Evolutionary conservation across 352 stramenopile species (phyloP), one percentile per base, ranked within the genome.

Genomic region (Pythium coloratum): DNA sequence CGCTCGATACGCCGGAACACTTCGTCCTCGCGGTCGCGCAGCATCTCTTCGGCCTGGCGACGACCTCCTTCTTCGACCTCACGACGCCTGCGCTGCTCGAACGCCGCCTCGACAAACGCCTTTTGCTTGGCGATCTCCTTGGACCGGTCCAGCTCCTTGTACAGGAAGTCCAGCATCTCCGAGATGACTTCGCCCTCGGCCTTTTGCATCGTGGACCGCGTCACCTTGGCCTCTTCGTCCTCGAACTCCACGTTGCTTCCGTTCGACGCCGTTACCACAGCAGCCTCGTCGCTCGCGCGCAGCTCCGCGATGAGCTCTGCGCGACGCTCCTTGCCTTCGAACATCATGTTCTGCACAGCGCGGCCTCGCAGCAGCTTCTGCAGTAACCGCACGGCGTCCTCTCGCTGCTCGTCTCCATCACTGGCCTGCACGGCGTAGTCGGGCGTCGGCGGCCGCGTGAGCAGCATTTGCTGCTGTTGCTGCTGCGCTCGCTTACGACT

Each of bases 311-410:
- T 96, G 30, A 98, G 79, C 75, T 97, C 92, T 2, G 86, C 64
- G 7, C 92, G 81, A 6, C 90, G 86, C 58, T 92, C 78, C 49
- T 96, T 97, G 71, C 88, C 92, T 50, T 98, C 90, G 62, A 95
- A 97, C 91, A 98, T 97, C 74, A 94, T 95, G 66, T 97, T 98
- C 76, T 98, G 92, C 24, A 97, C 89, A 28, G 92, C 90, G 36
- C 92, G 86, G 16, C 92, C 92, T 47, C 92, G 86, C 33, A 98
- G 59, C 3, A 98, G 75, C 58, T 92, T 87, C 74, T 98, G 92
- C 12, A 98, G 66, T 46, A 98, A 70, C 16, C 87, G 74, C 12
- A 95, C 76, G n/a, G 89, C 83, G 28, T 89, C 74, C 8, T 80
- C 75, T 7, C 88, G 58, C 7, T 76, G 72, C 16, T 92, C 78